Percentiles rank a stretch among this genome's conserved stretches.
Conservation (phyloP, 2,329 filamentous ascomycete genomes). For the Colletotrichum echinochloae region DNA sequence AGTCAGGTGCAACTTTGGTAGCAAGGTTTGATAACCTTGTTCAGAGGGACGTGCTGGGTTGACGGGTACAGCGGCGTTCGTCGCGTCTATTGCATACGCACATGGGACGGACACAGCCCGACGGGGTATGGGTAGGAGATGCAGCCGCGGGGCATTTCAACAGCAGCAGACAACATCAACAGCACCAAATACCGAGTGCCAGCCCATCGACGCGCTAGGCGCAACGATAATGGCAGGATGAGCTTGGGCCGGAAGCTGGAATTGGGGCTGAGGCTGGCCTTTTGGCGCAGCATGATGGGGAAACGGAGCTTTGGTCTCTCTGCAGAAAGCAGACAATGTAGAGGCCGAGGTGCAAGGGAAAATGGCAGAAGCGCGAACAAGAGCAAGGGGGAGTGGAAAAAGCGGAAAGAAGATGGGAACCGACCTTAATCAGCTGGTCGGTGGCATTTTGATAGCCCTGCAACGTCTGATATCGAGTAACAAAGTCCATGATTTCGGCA, state of each 20-base stretch:
- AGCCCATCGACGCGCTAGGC: neutral
- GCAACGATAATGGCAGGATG: neutral
- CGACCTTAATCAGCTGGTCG: slow-evolving; percentile 62
- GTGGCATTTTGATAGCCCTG: slow-evolving; percentile 55
- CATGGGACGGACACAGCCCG: slow-evolving; percentile 12
- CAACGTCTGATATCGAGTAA: slow-evolving; percentile 60
- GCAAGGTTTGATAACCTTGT: slow-evolving; percentile 11
- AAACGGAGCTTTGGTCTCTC: slow-evolving; percentile 24
- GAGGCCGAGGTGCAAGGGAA: slow-evolving; percentile 5
- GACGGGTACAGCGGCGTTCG: slow-evolving; percentile 12
- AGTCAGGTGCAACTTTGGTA: slow-evolving; percentile 10
- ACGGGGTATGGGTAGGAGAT: slow-evolving; percentile 6
- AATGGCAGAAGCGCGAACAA: slow-evolving; percentile 15
- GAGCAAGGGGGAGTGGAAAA: slow-evolving; percentile 10
- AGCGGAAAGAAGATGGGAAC: slow-evolving; percentile 36
- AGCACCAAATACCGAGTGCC: neutral
- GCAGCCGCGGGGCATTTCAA: slow-evolving; percentile 4
- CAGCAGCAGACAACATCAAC: neutral
- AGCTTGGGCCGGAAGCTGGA: neutral
- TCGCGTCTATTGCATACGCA: slow-evolving; percentile 1
- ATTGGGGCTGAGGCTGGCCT: neutral
- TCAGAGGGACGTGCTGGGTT: neutral
- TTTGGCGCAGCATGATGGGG: neutral
- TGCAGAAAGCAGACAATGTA: slow-evolving; percentile 11
- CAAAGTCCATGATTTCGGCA: slow-evolving; percentile 57